phyloP scores from a whole-genome alignment of 1,284 basidiomycete species.

The Pseudozyma pruni region DNA sequence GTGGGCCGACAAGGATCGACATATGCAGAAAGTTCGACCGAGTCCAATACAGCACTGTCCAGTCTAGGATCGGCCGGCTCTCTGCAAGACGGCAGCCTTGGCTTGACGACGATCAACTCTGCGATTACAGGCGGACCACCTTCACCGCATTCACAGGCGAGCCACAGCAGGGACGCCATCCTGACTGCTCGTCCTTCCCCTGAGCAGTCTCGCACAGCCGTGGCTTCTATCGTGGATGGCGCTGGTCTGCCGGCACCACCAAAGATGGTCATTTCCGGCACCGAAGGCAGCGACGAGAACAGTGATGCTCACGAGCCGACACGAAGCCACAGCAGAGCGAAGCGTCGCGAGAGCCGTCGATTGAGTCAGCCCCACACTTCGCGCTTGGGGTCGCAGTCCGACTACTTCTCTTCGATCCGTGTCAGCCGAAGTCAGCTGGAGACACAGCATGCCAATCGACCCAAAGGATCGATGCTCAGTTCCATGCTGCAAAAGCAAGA shows the following conservation, averaged over 20 bases:
- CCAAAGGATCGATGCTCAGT: conserved; percentile 46
- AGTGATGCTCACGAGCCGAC: conserved; percentile 16
- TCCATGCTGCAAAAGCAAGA: conserved; percentile 48
- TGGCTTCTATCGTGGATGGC: conserved; percentile 9
- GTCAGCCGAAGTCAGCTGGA: conserved; percentile 33
- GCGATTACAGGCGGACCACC: conserved; percentile 38
- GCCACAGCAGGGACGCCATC: conserved; percentile 19
- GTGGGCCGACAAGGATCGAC: conserved; percentile 12
- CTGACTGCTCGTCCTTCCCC: conserved; percentile 41
- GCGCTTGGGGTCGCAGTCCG: conserved; percentile 18
- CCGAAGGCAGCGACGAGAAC: conserved; percentile 37
- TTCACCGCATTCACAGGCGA: conserved; percentile 30
- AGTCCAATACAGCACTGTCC: conserved; percentile 42
- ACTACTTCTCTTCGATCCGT: conserved; percentile 47
- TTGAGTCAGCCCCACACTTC: conserved; percentile 11
- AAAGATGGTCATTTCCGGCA: conserved; percentile 30
- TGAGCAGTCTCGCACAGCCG: conserved; percentile 13
- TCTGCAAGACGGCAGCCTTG: conserved; percentile 40
- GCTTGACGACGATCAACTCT: conserved; percentile 42
- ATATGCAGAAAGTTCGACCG: conserved; percentile 49
- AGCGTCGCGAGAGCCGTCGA: conserved; percentile 21
- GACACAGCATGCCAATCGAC: conserved; percentile 41
- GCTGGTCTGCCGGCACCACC: conserved; percentile 21
- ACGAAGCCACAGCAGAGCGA: conserved; percentile 9
- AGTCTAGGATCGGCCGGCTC: conserved; percentile 43